These are phyloP conservation scores for Barnettozyma sucrosica DNA, from an alignment of 805 yeast genomes.

Conservation along the genomic window DNA sequence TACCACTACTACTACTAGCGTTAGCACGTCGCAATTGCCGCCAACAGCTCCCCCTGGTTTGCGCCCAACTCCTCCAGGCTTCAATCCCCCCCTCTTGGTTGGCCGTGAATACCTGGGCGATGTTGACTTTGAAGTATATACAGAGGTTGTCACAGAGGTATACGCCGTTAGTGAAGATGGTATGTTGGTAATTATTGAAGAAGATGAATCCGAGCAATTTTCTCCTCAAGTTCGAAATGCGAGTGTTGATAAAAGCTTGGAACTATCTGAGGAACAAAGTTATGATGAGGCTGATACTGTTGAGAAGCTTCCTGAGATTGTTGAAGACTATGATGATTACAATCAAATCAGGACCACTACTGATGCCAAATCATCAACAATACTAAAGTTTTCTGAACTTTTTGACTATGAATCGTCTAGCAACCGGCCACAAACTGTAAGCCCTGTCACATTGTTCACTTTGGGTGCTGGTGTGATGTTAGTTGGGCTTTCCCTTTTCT, in stretches of 20 bases:
- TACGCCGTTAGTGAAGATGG: constrained; percentile 2
- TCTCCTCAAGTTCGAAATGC: neutral
- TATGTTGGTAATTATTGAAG: neutral
- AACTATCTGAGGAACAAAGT: neutral
- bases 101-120: constrained; percentile 2
- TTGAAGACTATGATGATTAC: neutral
- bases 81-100: constrained; percentile 1
- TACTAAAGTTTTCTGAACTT: neutral
- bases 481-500: neutral
- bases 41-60: constrained; percentile 8
- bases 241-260: neutral
- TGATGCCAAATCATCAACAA: neutral
- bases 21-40: neutral
- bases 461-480: neutral
- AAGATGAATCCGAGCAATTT: neutral
- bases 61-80: constrained; percentile 14
- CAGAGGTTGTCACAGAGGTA: constrained; percentile 5
- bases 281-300: neutral
- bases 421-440: neutral
- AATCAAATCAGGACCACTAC: neutral
- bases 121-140: neutral
- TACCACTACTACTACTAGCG: constrained; percentile 2
- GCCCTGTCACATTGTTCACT: constrained; percentile 2
- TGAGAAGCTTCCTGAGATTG: neutral
- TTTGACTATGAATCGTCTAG: constrained; percentile 1